Conservation (phyloP, 2,329 filamentous ascomycete genomes). For the Apiospora malaysiana region DNA sequence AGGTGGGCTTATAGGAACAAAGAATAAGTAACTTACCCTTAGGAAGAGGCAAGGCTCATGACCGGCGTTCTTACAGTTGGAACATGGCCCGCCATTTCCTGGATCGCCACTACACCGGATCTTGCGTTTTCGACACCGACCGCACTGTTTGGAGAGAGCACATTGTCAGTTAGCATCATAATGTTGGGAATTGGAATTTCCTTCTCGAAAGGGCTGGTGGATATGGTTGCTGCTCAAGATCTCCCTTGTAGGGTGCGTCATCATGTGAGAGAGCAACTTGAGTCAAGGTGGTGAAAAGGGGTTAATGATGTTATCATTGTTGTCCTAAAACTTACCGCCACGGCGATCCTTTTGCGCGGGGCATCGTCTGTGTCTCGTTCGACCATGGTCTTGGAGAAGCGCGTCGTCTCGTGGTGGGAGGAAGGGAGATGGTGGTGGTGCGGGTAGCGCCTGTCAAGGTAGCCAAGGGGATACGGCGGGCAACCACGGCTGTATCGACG, state of each 20-base stretch:
- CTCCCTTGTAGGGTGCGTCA: neutral
- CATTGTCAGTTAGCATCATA: neutral
- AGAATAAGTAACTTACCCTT: constrained; percentile 62
- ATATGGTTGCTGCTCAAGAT: neutral
- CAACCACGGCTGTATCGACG: constrained; percentile 49
- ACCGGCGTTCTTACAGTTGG: constrained; percentile 80
- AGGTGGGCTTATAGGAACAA: neutral
- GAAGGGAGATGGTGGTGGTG: constrained; percentile 33
- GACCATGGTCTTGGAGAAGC: constrained; percentile 44
- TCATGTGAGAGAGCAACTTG: neutral
- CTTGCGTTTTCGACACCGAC: constrained; percentile 88
- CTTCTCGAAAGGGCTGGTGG: neutral
- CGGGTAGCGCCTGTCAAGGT: constrained; percentile 43
- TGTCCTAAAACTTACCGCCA: constrained; percentile 54
- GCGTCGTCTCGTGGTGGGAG: constrained; percentile 43
- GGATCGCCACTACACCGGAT: constrained; percentile 91
- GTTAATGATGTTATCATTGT: neutral
- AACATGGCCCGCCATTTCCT: constrained; percentile 77
- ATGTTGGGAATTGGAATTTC: neutral
- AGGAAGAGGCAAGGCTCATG: constrained; percentile 78
- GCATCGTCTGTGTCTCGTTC: constrained; percentile 50
- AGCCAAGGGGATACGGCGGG: constrained; percentile 44
- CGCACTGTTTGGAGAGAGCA: constrained; percentile 64
- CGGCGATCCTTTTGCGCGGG: constrained; percentile 63
- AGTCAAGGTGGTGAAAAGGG: neutral